These are phyloP conservation scores for Teunomyces cretensis DNA, from an alignment of 805 yeast species.

Conservation along the genomic window DNA sequence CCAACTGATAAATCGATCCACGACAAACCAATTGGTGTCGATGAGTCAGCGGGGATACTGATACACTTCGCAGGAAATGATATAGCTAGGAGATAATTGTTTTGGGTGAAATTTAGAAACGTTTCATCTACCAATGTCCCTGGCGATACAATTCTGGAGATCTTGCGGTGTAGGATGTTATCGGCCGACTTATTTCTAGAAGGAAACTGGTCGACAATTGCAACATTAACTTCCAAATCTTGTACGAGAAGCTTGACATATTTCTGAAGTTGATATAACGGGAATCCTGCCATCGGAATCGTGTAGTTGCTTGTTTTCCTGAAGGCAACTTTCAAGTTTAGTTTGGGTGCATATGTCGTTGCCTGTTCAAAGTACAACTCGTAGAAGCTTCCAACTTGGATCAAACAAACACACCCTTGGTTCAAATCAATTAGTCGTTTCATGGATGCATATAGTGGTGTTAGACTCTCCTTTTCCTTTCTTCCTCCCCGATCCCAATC, in stretches of 20 bases:
- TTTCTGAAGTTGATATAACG: conserved; percentile 65
- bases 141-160: conserved; percentile 82
- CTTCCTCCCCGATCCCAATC: conserved; percentile 45
- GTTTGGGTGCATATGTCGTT: conserved; percentile 60
- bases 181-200: conserved; percentile 18
- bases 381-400: conserved; percentile 86
- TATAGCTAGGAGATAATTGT: conserved; percentile 69
- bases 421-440: conserved; percentile 32
- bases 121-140: conserved; percentile 91
- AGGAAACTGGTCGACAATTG: conserved; percentile 70
- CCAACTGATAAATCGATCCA: conserved; percentile 94
- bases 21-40: conserved; percentile 60
- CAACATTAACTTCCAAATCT: conserved; percentile 69
- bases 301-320: conserved; percentile 42
- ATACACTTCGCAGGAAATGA: conserved; percentile 53
- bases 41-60: conserved; percentile 39
- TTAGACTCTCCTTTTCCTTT: conserved; percentile 26
- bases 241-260: conserved; percentile 74
- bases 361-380: conserved; percentile 92
- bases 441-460: conserved; percentile 37
- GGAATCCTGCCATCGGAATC: conserved; percentile 91
- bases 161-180: conserved; percentile 58
- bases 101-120: conserved; percentile 67
- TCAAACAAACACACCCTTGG: conserved; percentile 42
- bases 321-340: conserved; percentile 71